Evolutionary conservation across 306 rosid genomes (phyloP).

Genomic region (Castanea mollissima): DNA sequence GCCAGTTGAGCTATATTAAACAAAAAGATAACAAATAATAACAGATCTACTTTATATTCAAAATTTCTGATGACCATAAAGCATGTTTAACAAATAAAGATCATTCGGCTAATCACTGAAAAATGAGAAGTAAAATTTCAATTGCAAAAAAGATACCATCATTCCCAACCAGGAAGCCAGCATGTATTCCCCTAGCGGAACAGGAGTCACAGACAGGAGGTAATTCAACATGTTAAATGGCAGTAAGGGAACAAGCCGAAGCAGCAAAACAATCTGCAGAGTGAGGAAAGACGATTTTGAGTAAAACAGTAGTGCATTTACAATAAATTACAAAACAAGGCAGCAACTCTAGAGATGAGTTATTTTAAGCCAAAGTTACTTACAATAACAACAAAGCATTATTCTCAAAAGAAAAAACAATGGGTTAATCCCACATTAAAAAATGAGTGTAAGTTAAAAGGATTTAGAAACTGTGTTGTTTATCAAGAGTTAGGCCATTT

Average conservation of each 20-base stretch:
- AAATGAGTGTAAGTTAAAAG: too few relatives aligned
- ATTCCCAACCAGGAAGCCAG: conserved; percentile 98
- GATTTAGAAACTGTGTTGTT: too few relatives aligned
- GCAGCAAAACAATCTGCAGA: conserved; percentile 81
- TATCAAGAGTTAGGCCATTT: too few relatives aligned
- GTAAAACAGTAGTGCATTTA: not conserved
- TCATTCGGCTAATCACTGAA: not conserved
- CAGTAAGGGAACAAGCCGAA: conserved; percentile 94
- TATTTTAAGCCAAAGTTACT: not conserved
- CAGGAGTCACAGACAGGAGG: conserved; percentile 89
- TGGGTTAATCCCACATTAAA: too few relatives aligned
- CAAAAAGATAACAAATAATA: not conserved
- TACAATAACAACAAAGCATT: not conserved
- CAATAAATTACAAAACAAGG: conserved; percentile 4
- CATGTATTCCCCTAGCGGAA: conserved; percentile 77
- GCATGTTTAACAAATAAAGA: not conserved
- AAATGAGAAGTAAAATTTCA: conserved; percentile 9
- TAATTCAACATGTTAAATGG: conserved; percentile 92
- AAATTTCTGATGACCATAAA: not conserved
- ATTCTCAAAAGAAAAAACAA: not conserved
- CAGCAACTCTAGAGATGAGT: not conserved
- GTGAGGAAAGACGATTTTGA: conserved; percentile 5
- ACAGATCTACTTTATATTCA: not conserved
- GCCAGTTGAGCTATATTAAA: too few relatives aligned
- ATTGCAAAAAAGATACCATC: conserved; percentile 68